Evolutionary conservation across 495 filamentous ascomycete genomes (phyloP), one percentile per base, ranked within the genome.

Genomic region (Filosporella fistucella): DNA sequence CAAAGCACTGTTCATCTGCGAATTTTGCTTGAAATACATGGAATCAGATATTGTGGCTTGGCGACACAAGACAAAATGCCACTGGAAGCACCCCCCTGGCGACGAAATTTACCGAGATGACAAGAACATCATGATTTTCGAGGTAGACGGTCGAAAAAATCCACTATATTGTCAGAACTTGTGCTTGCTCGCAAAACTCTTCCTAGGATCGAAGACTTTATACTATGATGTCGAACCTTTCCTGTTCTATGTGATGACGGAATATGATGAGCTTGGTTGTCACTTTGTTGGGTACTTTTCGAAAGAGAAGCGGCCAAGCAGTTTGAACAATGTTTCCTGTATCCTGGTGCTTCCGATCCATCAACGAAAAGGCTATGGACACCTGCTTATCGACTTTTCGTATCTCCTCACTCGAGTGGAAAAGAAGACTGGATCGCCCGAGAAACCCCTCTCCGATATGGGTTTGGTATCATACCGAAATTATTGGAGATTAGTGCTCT

Each of bases 181-280:
- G 4, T 98, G 93, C 65, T 78, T 98, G 14, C 76, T 98, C 33
- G 91, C 94, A 21, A 98, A 98, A 61, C 74, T 98, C 12, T 98
- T 98, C 59, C 70, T 98, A 2, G 93, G 93, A 7, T 97, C 93
- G 2, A 98, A 98, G 62, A 98, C 93, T 1, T 75, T 98, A 10
- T 98, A 98, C 62, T 98, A 98, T 65, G 93, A 98, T 58, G 93
- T 98, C 3, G 94, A 98, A 49, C 93, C 93, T 0, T 98, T 98
- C 61, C 69, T 98, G 14, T 98, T 98, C 72, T 98, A 98, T 65
- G 89, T 98, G 37, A 91, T 98, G 76, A 95, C 90, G 41, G 93
- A 97, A 62, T 91, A 84, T 55, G 90, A 98, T 56, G 88, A 95
- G 26, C 68, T 85, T 28, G 93, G 93, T 16, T 96, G 89, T 60